A percentile compares a stretch with the other conserved stretches of the same genome.
phyloP scores from a whole-genome alignment of 257 asterid genomes.

The Ilex aquifolium region DNA sequence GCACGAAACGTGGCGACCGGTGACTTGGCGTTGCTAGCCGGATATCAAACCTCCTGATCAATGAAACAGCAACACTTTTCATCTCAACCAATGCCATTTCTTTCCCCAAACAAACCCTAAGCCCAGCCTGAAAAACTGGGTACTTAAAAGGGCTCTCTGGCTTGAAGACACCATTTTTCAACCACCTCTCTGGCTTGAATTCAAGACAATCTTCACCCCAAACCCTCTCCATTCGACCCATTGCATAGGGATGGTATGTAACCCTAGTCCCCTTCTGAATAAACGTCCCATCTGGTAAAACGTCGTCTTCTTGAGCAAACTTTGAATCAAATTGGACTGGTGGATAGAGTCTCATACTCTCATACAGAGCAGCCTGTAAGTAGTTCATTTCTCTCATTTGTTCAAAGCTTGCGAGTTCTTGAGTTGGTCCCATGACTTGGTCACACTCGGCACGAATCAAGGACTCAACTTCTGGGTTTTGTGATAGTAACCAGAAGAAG shows the following conservation, averaged over 20 bases:
- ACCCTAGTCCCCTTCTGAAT: slow-evolving; percentile 42
- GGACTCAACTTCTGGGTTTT: slow-evolving; percentile 33
- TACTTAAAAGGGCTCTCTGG: slow-evolving; percentile 32
- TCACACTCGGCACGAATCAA: slow-evolving; percentile 29
- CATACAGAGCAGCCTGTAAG: slow-evolving; percentile 38
- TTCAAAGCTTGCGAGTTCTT: slow-evolving; percentile 12
- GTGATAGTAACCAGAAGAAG: slow-evolving; percentile 35
- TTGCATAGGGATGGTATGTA: slow-evolving; percentile 51
- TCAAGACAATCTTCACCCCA: slow-evolving; percentile 53
- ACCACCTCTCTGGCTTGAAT: slow-evolving; percentile 54
- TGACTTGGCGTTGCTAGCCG: neutral
- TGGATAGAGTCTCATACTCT: slow-evolving; percentile 53
- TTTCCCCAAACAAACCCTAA: slow-evolving; percentile 55
- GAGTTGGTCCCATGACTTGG: slow-evolving; percentile 16
- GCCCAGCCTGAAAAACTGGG: slow-evolving; percentile 58
- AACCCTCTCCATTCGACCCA: slow-evolving; percentile 51
- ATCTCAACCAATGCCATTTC: slow-evolving; percentile 35
- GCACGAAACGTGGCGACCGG: neutral
- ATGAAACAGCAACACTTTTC: neutral
- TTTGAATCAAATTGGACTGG: slow-evolving; percentile 50
- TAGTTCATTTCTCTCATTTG: slow-evolving; percentile 32
- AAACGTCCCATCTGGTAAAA: slow-evolving; percentile 37
- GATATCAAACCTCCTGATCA: neutral
- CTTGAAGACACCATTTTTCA: slow-evolving; percentile 29
- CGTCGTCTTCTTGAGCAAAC: slow-evolving; percentile 29